Evolutionary conservation across 257 asterid species (phyloP), one percentile per base, ranked within the genome.

Genomic region (Ligustrum vulgare): DNA sequence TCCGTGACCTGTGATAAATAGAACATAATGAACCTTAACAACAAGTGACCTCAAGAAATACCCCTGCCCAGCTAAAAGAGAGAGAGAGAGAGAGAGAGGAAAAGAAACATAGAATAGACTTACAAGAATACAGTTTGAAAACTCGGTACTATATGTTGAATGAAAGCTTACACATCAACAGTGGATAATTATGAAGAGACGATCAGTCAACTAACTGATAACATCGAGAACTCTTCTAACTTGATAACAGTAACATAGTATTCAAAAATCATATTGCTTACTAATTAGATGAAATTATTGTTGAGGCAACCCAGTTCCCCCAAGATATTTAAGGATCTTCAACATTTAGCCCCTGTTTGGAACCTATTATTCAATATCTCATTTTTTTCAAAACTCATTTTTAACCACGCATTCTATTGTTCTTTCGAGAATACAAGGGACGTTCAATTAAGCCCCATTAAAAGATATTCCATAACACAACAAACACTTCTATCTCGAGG

Each of bases 1-100:
- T 87, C 72, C 99, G 96, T 28, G 97, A 86, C 80, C 99, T 95
- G 88, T 41, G 64, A 60, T 39, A 72, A 36, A 39, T 7, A 67
- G 72, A 65, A 74, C 11, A 78, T 65, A 66, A 79, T 63, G 71
- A 75, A 79, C 69, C 70, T 41, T 16, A 18, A 49, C 35, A 68
- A 71, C 64, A 71, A 35, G 78, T 73, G 75, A 78, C 68, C 25
- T 39, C 58, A 47, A 7, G 22, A 63, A 58, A 64, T 49, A 4
- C 8, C 37, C n/a, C n/a, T 3, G 18, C 54, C 54, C n/a, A 6
- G 6, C 54, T 3, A 2, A 45, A 3, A 13, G 3, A 39, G 2
- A 37, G 2, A 0, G 2, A 37, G 9, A 1, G 2, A 8, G 1
- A 7, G 43, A 37, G 8, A 39, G 2, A 39, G 12, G 16, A 6